Percentiles rank a stretch among this genome's conserved stretches.
Evolutionary conservation across 2,329 filamentous ascomycete species (phyloP).

Genomic region (Colletotrichum spaethianum): DNA sequence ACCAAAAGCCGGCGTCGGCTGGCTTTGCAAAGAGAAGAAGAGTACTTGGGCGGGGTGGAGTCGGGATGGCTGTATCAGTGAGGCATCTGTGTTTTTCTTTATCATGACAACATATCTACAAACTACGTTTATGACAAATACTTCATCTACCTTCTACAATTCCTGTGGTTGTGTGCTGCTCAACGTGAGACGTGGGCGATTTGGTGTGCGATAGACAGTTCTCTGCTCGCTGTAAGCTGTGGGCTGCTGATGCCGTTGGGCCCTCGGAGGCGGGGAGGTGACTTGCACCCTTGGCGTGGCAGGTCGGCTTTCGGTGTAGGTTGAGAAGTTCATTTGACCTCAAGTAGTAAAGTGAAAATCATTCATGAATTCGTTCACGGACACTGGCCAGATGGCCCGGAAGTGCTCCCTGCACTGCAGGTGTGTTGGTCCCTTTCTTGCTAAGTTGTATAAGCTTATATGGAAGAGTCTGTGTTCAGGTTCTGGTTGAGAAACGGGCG

Average conservation of each 20-base stretch:
- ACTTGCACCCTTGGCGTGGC: too few species aligned
- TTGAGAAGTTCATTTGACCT: too few species aligned
- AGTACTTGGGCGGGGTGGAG: not conserved
- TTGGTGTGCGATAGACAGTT: not conserved
- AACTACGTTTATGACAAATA: not conserved
- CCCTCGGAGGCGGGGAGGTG: not conserved
- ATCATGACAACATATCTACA: slow-evolving; percentile 5
- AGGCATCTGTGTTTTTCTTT: slow-evolving; percentile 12
- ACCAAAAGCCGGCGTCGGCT: slow-evolving; percentile 31
- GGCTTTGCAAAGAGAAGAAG: slow-evolving; percentile 7
- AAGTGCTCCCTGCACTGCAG: too few species aligned
- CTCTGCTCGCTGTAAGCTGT: not conserved
- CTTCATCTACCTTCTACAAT: not conserved
- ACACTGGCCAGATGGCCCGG: too few species aligned
- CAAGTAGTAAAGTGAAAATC: too few species aligned
- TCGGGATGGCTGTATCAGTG: slow-evolving; percentile 22
- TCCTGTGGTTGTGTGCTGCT: not conserved
- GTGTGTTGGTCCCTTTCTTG: too few species aligned
- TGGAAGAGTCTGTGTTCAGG: too few species aligned
- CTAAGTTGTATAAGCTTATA: too few species aligned
- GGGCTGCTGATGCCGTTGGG: not conserved
- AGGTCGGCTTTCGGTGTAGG: too few species aligned
- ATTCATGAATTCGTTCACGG: too few species aligned
- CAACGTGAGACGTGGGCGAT: not conserved
- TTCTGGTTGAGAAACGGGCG: too few species aligned